These are phyloP conservation scores for Neoascochyta sp. DNA, from an alignment of 2,329 filamentous ascomycete species.

Conservation along the genomic window DNA sequence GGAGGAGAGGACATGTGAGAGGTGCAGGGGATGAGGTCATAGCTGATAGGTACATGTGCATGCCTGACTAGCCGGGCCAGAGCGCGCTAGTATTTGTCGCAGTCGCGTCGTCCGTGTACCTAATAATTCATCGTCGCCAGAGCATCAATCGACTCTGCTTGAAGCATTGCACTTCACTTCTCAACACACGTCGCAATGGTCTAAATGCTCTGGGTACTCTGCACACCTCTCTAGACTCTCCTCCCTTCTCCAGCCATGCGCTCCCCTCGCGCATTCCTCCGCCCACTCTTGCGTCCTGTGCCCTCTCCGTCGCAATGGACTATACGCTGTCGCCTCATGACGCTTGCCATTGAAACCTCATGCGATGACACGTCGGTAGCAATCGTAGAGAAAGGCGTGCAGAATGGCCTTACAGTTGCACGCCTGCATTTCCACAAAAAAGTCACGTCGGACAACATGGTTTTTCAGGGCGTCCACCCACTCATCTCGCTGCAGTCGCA, in stretches of 20 bases:
- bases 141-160: too few species aligned
- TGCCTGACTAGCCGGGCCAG: background rate
- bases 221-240: too few species aligned
- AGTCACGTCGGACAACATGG: constrained; percentile 73
- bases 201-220: too few species aligned
- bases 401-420: constrained; percentile 37
- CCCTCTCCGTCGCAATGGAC: constrained; percentile 9
- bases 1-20: constrained; percentile 4
- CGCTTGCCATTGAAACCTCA: constrained; percentile 75
- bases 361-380: constrained; percentile 94
- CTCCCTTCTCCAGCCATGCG: constrained; percentile 2
- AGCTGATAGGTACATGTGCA: too few species aligned
- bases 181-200: too few species aligned
- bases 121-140: too few species aligned
- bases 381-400: constrained; percentile 59
- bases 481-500: constrained; percentile 72
- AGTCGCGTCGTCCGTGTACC: too few species aligned
- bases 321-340: constrained; percentile 31
- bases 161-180: too few species aligned
- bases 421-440: constrained; percentile 74
- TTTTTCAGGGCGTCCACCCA: constrained; percentile 76
- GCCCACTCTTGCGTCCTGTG: too few species aligned
- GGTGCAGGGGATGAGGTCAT: constrained; percentile 3
- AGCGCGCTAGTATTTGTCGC: background rate
- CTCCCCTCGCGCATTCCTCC: constrained; percentile 3